Percentiles rank a stretch among this genome's conserved stretches.
These are phyloP conservation scores for Didymella pinodella DNA, from an alignment of 2,329 filamentous ascomycete genomes.

Conservation along the genomic window DNA sequence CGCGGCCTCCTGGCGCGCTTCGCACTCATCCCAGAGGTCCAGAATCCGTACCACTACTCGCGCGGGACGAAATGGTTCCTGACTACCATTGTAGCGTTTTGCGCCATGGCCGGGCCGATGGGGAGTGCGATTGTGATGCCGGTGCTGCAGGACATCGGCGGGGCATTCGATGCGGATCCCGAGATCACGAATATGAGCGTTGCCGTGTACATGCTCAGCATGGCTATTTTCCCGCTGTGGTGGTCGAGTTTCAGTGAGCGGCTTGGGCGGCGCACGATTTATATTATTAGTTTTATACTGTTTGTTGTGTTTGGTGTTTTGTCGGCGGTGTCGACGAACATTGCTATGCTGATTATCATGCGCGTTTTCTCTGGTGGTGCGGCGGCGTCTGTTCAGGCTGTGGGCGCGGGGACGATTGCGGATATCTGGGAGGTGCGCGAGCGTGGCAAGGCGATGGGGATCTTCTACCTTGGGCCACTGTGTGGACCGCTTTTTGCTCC, in stretches of 20 bases:
- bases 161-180: slow-evolving; percentile 41
- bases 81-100: slow-evolving; percentile 77
- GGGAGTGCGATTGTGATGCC: slow-evolving; percentile 84
- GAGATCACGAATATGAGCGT: slow-evolving; percentile 52
- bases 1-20: slow-evolving; percentile 77
- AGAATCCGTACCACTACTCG: slow-evolving; percentile 76
- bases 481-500: slow-evolving; percentile 51
- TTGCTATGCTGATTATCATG: slow-evolving; percentile 50
- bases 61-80: slow-evolving; percentile 83
- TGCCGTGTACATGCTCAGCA: slow-evolving; percentile 53
- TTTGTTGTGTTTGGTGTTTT: slow-evolving; percentile 47
- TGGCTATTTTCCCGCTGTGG: slow-evolving; percentile 54
- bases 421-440: slow-evolving; percentile 52
- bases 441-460: slow-evolving; percentile 49
- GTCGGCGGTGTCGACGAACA: slow-evolving; percentile 46
- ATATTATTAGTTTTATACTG: slow-evolving; percentile 46
- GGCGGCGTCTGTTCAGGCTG: slow-evolving; percentile 50
- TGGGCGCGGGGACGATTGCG: slow-evolving; percentile 50
- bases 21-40: slow-evolving; percentile 78
- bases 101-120: slow-evolving; percentile 79
- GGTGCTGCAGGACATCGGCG: slow-evolving; percentile 46
- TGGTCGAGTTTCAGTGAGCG: slow-evolving; percentile 52
- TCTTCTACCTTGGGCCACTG: slow-evolving; percentile 52
- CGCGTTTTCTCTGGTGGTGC: slow-evolving; percentile 49
- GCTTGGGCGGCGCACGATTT: slow-evolving; percentile 48